Evolutionary conservation across 2,329 filamentous ascomycete species (phyloP).

Genomic region (Talaromyces albobiverticillius): DNA sequence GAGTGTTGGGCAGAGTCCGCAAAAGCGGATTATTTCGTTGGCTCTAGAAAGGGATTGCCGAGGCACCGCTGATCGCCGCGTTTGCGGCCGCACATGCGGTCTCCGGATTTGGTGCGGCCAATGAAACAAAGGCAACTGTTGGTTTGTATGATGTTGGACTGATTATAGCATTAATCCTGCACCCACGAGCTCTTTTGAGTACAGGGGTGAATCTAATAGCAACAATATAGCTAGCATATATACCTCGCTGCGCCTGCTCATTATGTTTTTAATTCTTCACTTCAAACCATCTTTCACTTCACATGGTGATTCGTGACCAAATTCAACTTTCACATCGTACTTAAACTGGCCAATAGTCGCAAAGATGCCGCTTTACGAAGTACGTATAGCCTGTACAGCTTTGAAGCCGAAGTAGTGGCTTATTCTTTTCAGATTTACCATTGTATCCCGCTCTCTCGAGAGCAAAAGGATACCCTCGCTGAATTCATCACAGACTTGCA

Average conservation of each 20-base stretch:
- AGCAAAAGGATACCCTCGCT: slow-evolving; percentile 20
- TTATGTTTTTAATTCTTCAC: not conserved
- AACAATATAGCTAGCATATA: too few relatives aligned
- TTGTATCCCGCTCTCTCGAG: slow-evolving; percentile 17
- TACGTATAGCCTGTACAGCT: not conserved
- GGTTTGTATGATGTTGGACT: too few relatives aligned
- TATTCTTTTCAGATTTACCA: slow-evolving; percentile 12
- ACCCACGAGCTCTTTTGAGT: too few relatives aligned
- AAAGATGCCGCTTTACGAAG: slow-evolving; percentile 14
- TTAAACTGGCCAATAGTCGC: not conserved
- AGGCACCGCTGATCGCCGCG: not conserved
- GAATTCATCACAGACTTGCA: slow-evolving; percentile 19
- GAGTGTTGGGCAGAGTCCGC: not conserved
- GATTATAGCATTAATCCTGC: too few relatives aligned
- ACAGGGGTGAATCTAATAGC: too few relatives aligned
- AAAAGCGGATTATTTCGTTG: not conserved
- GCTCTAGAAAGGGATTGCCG: too few relatives aligned
- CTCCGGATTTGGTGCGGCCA: too few relatives aligned
- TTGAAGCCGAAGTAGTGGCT: not conserved
- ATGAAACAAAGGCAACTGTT: too few relatives aligned
- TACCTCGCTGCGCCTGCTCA: not conserved
- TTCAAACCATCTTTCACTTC: not conserved
- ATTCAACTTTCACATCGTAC: not conserved
- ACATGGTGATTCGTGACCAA: not conserved
- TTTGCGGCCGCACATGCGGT: slow-evolving; percentile 5